A percentile compares a stretch with the other conserved stretches of the same genome.
phyloP scores from a whole-genome alignment of 2,329 filamentous ascomycete species.

The Colletotrichum euphorbiae region DNA sequence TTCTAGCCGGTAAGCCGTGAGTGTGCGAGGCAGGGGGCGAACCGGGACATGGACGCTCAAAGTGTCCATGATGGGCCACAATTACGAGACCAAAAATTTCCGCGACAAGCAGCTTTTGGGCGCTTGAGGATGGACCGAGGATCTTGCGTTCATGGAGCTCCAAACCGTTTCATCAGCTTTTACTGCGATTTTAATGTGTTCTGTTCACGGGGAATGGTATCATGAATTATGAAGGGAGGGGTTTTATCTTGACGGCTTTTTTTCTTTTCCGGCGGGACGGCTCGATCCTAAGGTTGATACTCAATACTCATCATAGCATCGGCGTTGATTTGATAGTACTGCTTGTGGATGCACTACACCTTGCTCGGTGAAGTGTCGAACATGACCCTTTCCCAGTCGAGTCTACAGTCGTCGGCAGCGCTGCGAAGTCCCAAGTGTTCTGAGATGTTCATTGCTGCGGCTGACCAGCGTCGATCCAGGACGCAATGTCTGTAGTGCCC shows the following conservation, averaged over 20 bases:
- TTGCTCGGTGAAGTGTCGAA: not conserved
- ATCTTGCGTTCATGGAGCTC: slow-evolving; percentile 13
- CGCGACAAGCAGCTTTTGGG: not conserved
- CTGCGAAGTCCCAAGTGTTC: not conserved
- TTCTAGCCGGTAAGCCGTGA: too few relatives aligned
- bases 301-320: slow-evolving; percentile 39
- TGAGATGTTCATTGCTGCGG: not conserved
- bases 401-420: not conserved
- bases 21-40: too few relatives aligned
- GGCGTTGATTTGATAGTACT: slow-evolving; percentile 31
- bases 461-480: not conserved
- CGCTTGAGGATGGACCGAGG: not conserved
- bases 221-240: slow-evolving; percentile 33
- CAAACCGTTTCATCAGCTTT: slow-evolving; percentile 7
- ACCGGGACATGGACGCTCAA: too few relatives aligned
- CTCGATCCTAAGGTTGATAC: slow-evolving; percentile 26
- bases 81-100: not conserved
- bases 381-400: not conserved
- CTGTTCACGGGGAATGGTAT: slow-evolving; percentile 16
- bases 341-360: not conserved
- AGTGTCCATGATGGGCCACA: not conserved
- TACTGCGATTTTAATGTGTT: slow-evolving; percentile 12
- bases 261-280: slow-evolving; percentile 9
- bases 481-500: not conserved
- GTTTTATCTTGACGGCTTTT: slow-evolving; percentile 22